These are phyloP conservation scores for Afroboletus lepidellus DNA, from an alignment of 1,284 basidiomycete species.

Conservation along the genomic window DNA sequence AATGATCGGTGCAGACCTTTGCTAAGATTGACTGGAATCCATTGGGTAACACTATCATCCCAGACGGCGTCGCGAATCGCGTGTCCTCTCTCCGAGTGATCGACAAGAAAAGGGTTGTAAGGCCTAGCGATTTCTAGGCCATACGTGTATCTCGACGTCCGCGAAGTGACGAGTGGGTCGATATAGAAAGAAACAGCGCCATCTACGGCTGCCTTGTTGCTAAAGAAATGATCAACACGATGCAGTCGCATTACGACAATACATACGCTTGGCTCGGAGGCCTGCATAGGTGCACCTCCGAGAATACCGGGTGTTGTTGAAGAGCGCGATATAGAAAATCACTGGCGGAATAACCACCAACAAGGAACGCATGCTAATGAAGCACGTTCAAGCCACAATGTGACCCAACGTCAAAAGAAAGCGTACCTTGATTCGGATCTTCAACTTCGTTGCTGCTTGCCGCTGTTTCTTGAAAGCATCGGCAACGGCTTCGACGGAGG, in stretches of 20 bases:
- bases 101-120: conserved; percentile 14
- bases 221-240: neutral
- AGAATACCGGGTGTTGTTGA: neutral
- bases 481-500: conserved; percentile 43
- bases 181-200: neutral
- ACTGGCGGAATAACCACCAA: neutral
- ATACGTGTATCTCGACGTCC: too few species aligned
- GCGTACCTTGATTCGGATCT: too few species aligned
- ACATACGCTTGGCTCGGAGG: neutral
- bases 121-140: too few species aligned
- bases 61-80: neutral
- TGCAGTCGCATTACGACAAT: neutral
- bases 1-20: conserved; percentile 23
- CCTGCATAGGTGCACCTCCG: too few species aligned
- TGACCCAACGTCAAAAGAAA: too few species aligned
- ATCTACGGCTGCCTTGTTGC: neutral
- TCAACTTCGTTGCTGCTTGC: conserved; percentile 11
- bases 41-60: conserved; percentile 22
- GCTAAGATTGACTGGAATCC: conserved; percentile 31
- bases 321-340: neutral
- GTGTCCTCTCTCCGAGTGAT: conserved; percentile 34
- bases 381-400: neutral
- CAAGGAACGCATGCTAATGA: neutral
- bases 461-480: conserved; percentile 38
- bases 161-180: neutral